These are phyloP conservation scores for Aspergillus hancockii DNA, from an alignment of 495 filamentous ascomycete genomes.

Conservation along the genomic window DNA sequence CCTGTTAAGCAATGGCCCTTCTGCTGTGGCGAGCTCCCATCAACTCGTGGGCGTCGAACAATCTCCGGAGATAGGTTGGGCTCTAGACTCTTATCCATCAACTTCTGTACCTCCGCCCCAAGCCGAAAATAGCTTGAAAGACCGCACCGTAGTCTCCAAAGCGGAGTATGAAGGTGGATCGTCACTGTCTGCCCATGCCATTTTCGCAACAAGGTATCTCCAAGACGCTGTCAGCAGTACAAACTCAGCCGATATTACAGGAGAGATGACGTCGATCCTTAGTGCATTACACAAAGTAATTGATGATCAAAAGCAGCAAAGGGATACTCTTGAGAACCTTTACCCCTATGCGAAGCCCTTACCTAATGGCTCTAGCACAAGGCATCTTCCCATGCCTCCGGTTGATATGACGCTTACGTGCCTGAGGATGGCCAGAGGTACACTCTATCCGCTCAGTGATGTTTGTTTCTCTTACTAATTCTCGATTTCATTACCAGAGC, in stretches of 20 bases:
- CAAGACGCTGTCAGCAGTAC: constrained; percentile 8
- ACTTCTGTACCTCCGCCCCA: background rate
- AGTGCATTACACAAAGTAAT: constrained; percentile 3
- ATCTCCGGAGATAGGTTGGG: background rate
- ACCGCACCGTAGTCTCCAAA: background rate
- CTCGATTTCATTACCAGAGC: background rate
- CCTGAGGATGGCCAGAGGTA: constrained; percentile 14
- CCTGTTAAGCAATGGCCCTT: constrained; percentile 9
- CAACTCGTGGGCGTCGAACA: background rate
- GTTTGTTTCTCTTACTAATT: background rate
- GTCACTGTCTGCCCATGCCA: constrained; percentile 14
- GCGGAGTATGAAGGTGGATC: constrained; percentile 12
- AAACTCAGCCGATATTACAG: constrained; percentile 1
- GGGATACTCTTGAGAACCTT: constrained; percentile 8
- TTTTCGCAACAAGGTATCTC: constrained; percentile 10
- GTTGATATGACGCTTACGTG: constrained; percentile 13
- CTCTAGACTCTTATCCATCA: background rate
- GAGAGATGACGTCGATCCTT: constrained; percentile 9
- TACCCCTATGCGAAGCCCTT: constrained; percentile 10
- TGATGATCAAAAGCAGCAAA: constrained; percentile 9
- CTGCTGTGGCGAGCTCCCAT: background rate
- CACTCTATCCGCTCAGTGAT: background rate
- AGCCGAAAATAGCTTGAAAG: background rate
- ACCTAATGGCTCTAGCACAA: constrained; percentile 5
- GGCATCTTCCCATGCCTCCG: constrained; percentile 14